Conservation (phyloP, 2,329 filamentous ascomycete species). For the Ceratocystis papillata region DNA sequence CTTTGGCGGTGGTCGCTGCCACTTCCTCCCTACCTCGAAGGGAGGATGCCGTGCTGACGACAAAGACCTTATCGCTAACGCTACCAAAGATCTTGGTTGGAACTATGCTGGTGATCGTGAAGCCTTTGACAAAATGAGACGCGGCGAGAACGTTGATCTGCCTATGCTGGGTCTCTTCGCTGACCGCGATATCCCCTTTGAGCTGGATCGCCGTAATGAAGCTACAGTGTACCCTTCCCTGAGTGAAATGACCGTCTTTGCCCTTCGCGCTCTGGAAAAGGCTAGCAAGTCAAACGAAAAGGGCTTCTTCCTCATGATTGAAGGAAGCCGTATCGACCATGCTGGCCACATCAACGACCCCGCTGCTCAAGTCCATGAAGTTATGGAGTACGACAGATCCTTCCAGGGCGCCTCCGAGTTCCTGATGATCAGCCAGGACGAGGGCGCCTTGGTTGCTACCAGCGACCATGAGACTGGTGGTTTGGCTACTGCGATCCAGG, state of each 20-base stretch:
- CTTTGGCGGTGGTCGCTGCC: conserved; percentile 83
- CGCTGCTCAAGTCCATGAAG: conserved; percentile 76
- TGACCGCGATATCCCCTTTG: conserved; percentile 72
- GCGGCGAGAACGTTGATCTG: conserved; percentile 57
- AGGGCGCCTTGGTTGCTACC: conserved; percentile 75
- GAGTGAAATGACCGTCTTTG: conserved; percentile 80
- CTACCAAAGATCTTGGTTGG: conserved; percentile 66
- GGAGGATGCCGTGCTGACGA: conserved; percentile 76
- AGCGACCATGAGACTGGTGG: conserved; percentile 97
- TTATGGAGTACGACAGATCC: conserved; percentile 85
- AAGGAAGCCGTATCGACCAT: conserved; percentile 92
- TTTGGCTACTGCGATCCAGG: conserved; percentile 64
- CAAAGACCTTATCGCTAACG: conserved; percentile 62
- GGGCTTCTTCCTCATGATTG: conserved; percentile 98
- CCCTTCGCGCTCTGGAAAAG: conserved; percentile 64
- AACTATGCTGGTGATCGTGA: conserved; percentile 61
- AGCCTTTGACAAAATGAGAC: conserved; percentile 63
- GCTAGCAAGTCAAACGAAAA: conserved; percentile 76
- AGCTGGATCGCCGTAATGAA: conserved; percentile 76
- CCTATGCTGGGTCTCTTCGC: conserved; percentile 84
- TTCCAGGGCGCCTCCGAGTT: conserved; percentile 80
- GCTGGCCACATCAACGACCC: conserved; percentile 80
- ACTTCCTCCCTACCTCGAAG: conserved; percentile 72
- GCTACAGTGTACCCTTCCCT: conserved; percentile 75
- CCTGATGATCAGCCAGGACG: conserved; percentile 58